phyloP scores from a whole-genome alignment of 2,329 filamentous ascomycete species.

The Alternaria sp. region DNA sequence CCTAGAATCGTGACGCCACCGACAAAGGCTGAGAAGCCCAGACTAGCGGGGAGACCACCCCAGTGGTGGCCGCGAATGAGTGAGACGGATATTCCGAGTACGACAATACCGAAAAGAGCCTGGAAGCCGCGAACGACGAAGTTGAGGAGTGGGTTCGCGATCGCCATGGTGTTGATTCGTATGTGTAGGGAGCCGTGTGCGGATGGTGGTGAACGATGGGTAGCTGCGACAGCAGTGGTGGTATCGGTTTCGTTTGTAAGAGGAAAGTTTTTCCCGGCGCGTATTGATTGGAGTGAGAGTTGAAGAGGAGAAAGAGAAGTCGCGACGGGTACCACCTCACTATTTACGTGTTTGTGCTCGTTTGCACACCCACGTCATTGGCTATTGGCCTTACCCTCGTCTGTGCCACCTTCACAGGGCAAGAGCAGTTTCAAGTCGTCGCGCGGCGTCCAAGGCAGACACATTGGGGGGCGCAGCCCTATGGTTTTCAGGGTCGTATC shows the following conservation, averaged over 20 bases:
- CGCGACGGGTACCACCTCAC: not conserved
- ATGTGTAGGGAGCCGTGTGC: not conserved
- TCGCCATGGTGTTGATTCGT: not conserved
- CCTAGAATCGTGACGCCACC: slow-evolving; percentile 1
- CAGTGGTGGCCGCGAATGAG: slow-evolving; percentile 6
- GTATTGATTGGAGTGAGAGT: not conserved
- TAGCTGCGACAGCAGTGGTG: not conserved
- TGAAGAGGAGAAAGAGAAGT: not conserved
- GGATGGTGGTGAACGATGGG: not conserved
- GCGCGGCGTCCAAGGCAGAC: not conserved
- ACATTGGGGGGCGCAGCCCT: not conserved
- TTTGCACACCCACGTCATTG: not conserved
- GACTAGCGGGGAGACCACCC: slow-evolving; percentile 1
- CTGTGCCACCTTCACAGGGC: not conserved
- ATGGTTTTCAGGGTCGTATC: not conserved
- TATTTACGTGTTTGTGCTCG: not conserved
- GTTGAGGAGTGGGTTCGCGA: not conserved
- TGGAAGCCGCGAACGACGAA: slow-evolving; percentile 4
- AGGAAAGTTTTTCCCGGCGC: not conserved
- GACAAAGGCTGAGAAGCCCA: slow-evolving; percentile 1
- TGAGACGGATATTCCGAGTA: slow-evolving; percentile 3
- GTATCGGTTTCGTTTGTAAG: not conserved
- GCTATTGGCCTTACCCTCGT: not conserved
- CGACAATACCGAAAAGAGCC: slow-evolving; percentile 6
- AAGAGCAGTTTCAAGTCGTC: not conserved